phyloP scores from a whole-genome alignment of 2,329 filamentous ascomycete genomes.

The Tolypocladium inflatum region DNA sequence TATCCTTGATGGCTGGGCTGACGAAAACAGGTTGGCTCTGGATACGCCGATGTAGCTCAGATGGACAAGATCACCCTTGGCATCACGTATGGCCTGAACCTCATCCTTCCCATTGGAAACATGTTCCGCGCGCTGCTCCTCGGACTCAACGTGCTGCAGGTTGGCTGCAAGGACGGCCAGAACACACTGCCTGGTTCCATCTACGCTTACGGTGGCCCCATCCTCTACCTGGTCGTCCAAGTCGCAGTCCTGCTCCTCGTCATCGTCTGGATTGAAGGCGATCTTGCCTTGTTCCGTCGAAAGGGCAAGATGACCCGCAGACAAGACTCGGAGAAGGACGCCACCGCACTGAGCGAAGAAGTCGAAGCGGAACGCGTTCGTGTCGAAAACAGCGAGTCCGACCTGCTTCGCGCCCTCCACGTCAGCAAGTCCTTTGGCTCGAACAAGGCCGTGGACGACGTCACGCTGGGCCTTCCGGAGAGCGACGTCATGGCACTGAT shows the following conservation, averaged over 20 bases:
- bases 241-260: slow-evolving; percentile 55
- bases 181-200: slow-evolving; percentile 56
- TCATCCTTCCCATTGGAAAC: slow-evolving; percentile 22
- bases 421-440: slow-evolving; percentile 65
- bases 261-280: slow-evolving; percentile 69
- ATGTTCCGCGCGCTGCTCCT: slow-evolving; percentile 63
- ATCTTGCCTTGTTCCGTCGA: slow-evolving; percentile 37
- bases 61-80: slow-evolving; percentile 6
- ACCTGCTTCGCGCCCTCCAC: slow-evolving; percentile 63
- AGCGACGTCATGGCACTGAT: slow-evolving; percentile 75
- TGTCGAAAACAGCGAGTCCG: slow-evolving; percentile 43
- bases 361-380: slow-evolving; percentile 45
- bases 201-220: slow-evolving; percentile 64
- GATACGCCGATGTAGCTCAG: slow-evolving; percentile 6
- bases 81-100: slow-evolving; percentile 8
- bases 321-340: neutral
- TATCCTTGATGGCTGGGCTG: too few relatives aligned
- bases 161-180: slow-evolving; percentile 55
- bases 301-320: slow-evolving; percentile 9
- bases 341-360: slow-evolving; percentile 10
- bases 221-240: slow-evolving; percentile 69
- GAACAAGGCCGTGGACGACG: slow-evolving; percentile 67
- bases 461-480: slow-evolving; percentile 64
- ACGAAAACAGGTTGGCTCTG: slow-evolving; percentile 3
- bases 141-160: slow-evolving; percentile 67